A percentile compares a stretch with the other conserved stretches of the same genome.
Conservation (phyloP, 116 monocot genomes). For the Zostera marina region DNA sequence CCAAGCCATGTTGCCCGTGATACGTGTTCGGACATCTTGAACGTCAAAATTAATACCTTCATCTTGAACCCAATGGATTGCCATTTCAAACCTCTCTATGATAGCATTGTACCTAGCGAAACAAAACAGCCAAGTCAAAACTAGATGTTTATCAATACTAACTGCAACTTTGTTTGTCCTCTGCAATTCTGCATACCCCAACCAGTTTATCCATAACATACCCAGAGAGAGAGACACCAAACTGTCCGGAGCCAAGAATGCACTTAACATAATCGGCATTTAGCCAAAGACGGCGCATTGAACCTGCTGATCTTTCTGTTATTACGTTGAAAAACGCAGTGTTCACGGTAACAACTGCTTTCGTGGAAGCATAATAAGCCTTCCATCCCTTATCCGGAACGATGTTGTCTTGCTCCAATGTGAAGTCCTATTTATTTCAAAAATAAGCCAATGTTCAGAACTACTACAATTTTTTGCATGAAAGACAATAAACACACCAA, state of each 20-base stretch:
- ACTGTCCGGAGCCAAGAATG: conserved; percentile 71
- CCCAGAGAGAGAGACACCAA: conserved; percentile 67
- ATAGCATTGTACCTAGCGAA: conserved; percentile 44
- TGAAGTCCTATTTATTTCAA: conserved; percentile 54
- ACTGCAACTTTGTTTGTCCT: no score
- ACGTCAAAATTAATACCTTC: conserved; percentile 42
- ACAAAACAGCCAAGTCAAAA: background rate
- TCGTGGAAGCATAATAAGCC: conserved; percentile 85
- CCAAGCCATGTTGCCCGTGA: conserved; percentile 62
- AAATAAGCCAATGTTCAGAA: background rate
- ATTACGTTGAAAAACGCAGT: conserved; percentile 72
- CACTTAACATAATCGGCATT: conserved; percentile 90
- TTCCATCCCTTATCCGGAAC: conserved; percentile 86
- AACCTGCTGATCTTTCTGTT: conserved; percentile 46
- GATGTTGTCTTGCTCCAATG: conserved; percentile 52
- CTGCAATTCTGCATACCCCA: no score
- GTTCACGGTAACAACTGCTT: conserved; percentile 63
- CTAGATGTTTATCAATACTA: no score
- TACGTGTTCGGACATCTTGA: conserved; percentile 67
- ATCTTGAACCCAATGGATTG: conserved; percentile 59
- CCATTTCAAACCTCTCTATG: conserved; percentile 58
- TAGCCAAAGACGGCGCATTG: conserved; percentile 84
- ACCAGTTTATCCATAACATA: conserved; percentile 10
- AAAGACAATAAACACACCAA: background rate
- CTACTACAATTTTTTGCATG: background rate